A percentile compares a stretch with the other conserved stretches of the same genome.
Evolutionary conservation across 2,329 filamentous ascomycete species (phyloP).

Genomic region (Pyricularia grisea): DNA sequence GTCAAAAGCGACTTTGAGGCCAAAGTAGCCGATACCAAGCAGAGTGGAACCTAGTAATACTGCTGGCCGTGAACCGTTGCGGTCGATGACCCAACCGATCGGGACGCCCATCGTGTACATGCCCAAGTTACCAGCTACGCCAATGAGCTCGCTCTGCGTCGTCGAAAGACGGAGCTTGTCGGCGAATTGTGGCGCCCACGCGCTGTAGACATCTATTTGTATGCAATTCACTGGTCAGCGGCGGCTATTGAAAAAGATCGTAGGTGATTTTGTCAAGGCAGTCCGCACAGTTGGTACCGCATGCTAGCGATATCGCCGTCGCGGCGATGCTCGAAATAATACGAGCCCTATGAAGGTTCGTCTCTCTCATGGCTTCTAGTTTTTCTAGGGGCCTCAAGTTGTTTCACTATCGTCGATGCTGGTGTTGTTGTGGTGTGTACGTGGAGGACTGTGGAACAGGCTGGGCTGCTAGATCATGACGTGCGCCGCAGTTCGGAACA

Average conservation of each 20-base stretch:
- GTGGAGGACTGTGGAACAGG: neutral
- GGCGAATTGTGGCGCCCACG: conserved; percentile 94
- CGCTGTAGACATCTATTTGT: conserved; percentile 89
- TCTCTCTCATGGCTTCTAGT: conserved; percentile 18
- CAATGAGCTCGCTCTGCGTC: conserved; percentile 90
- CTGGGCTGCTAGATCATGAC: neutral
- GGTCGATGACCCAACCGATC: conserved; percentile 77
- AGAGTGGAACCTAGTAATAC: conserved; percentile 65
- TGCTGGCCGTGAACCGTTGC: conserved; percentile 66
- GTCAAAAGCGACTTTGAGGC: conserved; percentile 71
- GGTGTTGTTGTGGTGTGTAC: neutral
- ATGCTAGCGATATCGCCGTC: conserved; percentile 76
- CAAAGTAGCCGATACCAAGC: conserved; percentile 75
- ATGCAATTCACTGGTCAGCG: neutral
- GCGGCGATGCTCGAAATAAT: conserved; percentile 78
- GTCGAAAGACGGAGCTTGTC: conserved; percentile 77
- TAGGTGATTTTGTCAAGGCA: neutral
- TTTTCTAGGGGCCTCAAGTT: neutral
- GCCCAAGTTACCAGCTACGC: conserved; percentile 74
- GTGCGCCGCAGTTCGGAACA: neutral
- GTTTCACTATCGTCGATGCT: neutral
- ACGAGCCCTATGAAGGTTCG: conserved; percentile 42
- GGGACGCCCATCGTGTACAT: conserved; percentile 92
- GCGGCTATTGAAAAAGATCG: neutral
- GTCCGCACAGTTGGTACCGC: conserved; percentile 74